Percentiles rank a stretch among this genome's conserved stretches.
These are phyloP conservation scores for Neopestalotiopsis clavispora DNA, from an alignment of 2,329 filamentous ascomycete species.

Conservation along the genomic window DNA sequence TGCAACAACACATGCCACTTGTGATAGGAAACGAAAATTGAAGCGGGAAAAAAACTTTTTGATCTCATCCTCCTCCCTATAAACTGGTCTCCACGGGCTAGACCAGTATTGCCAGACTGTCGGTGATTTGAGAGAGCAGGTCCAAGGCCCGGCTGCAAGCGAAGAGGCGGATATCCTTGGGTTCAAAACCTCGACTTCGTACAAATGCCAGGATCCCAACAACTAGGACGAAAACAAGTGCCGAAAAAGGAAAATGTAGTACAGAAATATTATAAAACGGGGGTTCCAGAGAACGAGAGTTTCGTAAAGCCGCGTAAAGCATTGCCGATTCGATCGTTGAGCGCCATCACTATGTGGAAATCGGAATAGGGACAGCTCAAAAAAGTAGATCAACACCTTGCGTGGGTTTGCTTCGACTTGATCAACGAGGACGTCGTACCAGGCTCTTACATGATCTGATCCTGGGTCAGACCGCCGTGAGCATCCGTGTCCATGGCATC, in stretches of 20 bases:
- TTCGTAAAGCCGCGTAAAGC: background rate
- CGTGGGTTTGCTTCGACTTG: background rate
- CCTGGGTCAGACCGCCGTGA: conserved; percentile 81
- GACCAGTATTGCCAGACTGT: background rate
- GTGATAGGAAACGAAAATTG: background rate
- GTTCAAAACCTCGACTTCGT: background rate
- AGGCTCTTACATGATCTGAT: conserved; percentile 87
- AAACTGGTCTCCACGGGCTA: background rate
- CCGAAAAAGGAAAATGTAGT: conserved; percentile 15
- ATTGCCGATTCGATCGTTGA: background rate
- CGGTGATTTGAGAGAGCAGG: background rate
- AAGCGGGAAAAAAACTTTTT: conserved; percentile 5
- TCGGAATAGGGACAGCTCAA: background rate
- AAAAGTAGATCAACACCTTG: background rate
- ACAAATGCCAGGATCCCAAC: background rate
- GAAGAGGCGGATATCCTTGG: background rate
- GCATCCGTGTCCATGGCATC: conserved; percentile 86
- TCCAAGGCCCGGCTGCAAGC: background rate
- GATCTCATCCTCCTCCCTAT: background rate
- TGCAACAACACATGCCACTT: background rate
- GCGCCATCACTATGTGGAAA: background rate
- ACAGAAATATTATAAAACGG: conserved; percentile 13
- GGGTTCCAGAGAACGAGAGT: no score
- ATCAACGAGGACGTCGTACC: background rate
- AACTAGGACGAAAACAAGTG: conserved; percentile 2